Percentiles rank a stretch among this genome's conserved stretches.
Evolutionary conservation across 2,329 filamentous ascomycete genomes (phyloP).

Genomic region (Cylindrodendrum hubeiense): DNA sequence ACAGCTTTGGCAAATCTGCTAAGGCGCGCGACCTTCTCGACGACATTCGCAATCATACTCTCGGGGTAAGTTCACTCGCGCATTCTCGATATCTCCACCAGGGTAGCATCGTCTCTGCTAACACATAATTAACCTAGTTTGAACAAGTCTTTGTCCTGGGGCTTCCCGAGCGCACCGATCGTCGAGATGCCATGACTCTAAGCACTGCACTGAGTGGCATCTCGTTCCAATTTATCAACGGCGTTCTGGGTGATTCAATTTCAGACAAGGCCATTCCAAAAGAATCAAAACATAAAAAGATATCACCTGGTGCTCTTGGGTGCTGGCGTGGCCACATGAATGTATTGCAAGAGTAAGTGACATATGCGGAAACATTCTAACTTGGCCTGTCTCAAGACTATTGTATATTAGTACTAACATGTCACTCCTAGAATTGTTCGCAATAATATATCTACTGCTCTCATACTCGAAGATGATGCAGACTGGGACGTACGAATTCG

Average conservation of each 20-base stretch:
- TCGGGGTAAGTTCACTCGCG: neutral
- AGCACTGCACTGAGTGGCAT: slow-evolving; percentile 60
- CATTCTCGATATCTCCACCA: neutral
- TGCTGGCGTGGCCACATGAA: slow-evolving; percentile 56
- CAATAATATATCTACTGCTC: slow-evolving; percentile 58
- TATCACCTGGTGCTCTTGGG: slow-evolving; percentile 20
- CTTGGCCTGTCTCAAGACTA: neutral
- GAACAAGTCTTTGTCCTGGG: slow-evolving; percentile 58
- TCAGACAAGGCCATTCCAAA: slow-evolving; percentile 51
- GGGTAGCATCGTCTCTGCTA: neutral
- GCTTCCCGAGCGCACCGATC: slow-evolving; percentile 61
- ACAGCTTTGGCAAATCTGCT: neutral
- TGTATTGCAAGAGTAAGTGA: slow-evolving; percentile 38
- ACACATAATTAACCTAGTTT: slow-evolving; percentile 20
- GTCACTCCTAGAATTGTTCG: slow-evolving; percentile 55
- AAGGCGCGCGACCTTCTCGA: neutral
- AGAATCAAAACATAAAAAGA: slow-evolving; percentile 13
- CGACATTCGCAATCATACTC: neutral
- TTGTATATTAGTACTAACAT: slow-evolving; percentile 17
- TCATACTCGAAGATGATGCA: slow-evolving; percentile 68
- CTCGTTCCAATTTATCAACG: slow-evolving; percentile 59
- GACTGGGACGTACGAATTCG: slow-evolving; percentile 69
- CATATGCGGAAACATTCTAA: neutral
- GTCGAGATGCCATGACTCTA: slow-evolving; percentile 61
- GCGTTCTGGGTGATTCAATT: slow-evolving; percentile 53